These are phyloP conservation scores for Alternaria postmessia DNA, from an alignment of 2,329 filamentous ascomycete genomes.

Conservation along the genomic window DNA sequence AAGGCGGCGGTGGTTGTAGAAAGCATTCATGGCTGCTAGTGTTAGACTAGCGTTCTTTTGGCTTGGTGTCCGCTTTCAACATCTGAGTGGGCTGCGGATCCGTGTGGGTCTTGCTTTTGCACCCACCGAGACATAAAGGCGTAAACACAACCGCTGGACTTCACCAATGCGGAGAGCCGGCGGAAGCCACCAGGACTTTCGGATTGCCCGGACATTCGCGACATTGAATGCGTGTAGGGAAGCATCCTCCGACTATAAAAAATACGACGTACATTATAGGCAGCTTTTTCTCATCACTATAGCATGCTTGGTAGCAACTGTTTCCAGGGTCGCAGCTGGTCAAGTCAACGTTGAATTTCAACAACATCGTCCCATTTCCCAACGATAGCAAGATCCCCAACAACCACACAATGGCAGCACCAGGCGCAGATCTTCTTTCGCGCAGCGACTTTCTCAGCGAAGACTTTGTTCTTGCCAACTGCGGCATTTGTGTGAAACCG, in stretches of 20 bases:
- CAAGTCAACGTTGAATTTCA: not conserved
- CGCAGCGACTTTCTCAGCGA: not conserved
- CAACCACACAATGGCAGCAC: not conserved
- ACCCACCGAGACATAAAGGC: not conserved
- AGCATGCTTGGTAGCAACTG: not conserved
- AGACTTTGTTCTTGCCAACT: not conserved
- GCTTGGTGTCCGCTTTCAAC: not conserved
- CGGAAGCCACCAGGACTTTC: slow-evolving; percentile 4
- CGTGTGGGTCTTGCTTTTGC: too few species aligned
- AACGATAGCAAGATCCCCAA: not conserved
- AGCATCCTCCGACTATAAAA: not conserved
- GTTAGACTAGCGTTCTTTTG: not conserved
- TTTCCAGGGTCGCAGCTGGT: not conserved
- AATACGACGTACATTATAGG: not conserved
- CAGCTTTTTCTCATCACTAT: too few species aligned
- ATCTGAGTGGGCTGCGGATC: not conserved
- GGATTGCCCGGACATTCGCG: not conserved
- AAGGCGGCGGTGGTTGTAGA: not conserved
- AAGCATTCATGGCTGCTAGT: not conserved
- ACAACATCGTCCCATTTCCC: not conserved
- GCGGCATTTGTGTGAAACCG: not conserved
- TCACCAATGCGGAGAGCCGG: slow-evolving; percentile 39
- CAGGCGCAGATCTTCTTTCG: not conserved
- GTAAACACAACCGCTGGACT: slow-evolving; percentile 12
- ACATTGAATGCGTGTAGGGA: not conserved